Conservation (phyloP, 805 yeast species). For the Teunomyces tritomae region DNA sequence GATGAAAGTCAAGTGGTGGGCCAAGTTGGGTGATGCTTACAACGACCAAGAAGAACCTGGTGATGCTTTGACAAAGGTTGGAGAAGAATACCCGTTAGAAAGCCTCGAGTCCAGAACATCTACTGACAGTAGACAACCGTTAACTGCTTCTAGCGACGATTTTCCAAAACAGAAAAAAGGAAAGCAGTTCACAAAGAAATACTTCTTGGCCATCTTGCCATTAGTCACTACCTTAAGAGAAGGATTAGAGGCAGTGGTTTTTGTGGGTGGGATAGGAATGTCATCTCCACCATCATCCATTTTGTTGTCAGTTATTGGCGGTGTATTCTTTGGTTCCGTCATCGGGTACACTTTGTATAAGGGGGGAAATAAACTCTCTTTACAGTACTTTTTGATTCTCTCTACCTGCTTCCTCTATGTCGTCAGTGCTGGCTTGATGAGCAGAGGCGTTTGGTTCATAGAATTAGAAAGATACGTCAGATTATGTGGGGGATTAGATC, state of each 20-base stretch:
- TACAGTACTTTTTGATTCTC: conserved; percentile 39
- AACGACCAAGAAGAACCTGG: conserved; percentile 10
- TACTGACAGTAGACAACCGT: conserved; percentile 11
- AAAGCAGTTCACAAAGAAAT: conserved; percentile 15
- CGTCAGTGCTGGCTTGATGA: conserved; percentile 44
- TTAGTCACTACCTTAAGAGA: conserved; percentile 27
- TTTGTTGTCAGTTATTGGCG: conserved; percentile 26
- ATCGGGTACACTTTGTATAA: conserved; percentile 36
- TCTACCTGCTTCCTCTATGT: conserved; percentile 42
- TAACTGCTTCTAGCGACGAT: conserved; percentile 5
- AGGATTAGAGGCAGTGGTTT: conserved; percentile 40
- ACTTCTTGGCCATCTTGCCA: conserved; percentile 26
- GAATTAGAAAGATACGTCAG: conserved; percentile 39
- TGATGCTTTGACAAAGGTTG: background rate
- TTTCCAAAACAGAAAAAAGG: background rate
- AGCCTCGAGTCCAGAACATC: conserved; percentile 7
- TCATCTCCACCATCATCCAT: conserved; percentile 35
- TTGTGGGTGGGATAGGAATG: conserved; percentile 42
- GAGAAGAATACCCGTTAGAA: conserved; percentile 2
- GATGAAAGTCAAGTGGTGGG: conserved; percentile 76
- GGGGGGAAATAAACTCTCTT: conserved; percentile 41
- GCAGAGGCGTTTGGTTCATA: conserved; percentile 44
- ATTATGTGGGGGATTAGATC: conserved; percentile 40
- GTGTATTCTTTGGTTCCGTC: conserved; percentile 28
- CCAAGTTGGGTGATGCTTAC: conserved; percentile 43